Percentiles rank a stretch among this genome's conserved stretches.
These are phyloP conservation scores for Solanum hybrid DNA, from an alignment of 305 asterid genomes.

Conservation along the genomic window DNA sequence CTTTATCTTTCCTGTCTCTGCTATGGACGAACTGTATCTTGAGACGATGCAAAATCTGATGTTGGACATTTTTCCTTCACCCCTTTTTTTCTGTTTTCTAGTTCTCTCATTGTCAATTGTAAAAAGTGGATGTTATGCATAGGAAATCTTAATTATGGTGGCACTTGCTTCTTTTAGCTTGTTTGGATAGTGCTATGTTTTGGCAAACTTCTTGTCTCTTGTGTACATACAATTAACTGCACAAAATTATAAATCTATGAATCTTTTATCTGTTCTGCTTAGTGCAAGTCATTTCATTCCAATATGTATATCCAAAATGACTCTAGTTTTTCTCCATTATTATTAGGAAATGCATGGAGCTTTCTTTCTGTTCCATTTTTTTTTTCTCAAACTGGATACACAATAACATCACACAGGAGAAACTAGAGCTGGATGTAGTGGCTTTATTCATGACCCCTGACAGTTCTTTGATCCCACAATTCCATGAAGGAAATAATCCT, in stretches of 20 bases:
- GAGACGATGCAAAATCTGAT: not conserved
- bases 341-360: not conserved
- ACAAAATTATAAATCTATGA: not conserved
- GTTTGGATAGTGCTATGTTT: not conserved
- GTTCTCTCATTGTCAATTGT: not conserved
- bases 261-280: not conserved
- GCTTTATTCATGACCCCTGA: not conserved
- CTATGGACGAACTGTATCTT: conserved; percentile 2
- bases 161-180: not conserved
- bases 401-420: not conserved
- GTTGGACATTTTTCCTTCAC: not conserved
- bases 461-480: not conserved
- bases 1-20: conserved; percentile 2
- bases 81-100: not conserved
- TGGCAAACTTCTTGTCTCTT: not conserved
- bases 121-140: not conserved
- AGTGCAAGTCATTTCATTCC: not conserved
- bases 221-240: not conserved
- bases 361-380: not conserved
- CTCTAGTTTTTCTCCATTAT: not conserved
- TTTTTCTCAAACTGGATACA: not conserved
- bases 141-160: not conserved
- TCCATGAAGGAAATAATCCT: not conserved
- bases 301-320: not conserved
- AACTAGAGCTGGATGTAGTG: not conserved